phyloP scores from a whole-genome alignment of 1,284 basidiomycete species.

The Blastosporella zonata region DNA sequence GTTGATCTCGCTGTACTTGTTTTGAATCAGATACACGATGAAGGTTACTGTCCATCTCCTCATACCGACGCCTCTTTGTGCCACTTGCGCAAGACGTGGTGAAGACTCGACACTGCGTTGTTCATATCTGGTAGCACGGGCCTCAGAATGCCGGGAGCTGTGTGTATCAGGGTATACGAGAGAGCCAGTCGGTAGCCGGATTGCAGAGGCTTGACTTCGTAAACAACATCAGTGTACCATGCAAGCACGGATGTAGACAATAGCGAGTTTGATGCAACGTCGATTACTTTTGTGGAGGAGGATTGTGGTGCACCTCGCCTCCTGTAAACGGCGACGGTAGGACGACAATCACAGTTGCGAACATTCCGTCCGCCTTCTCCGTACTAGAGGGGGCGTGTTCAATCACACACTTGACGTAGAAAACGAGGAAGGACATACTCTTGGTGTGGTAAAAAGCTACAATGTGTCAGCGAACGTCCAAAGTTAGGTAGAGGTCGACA shows the following conservation, averaged over 20 bases:
- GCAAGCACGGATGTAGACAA: constrained; percentile 36
- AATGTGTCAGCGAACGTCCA: background rate
- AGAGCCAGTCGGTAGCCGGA: constrained; percentile 30
- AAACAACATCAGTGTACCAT: constrained; percentile 47
- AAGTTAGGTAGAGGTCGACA: constrained; percentile 8
- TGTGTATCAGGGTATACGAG: constrained; percentile 42
- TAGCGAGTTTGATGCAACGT: constrained; percentile 28
- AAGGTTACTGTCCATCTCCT: constrained; percentile 12
- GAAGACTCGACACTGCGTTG: constrained; percentile 18
- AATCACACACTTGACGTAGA: constrained; percentile 5
- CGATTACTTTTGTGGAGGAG: constrained; percentile 26
- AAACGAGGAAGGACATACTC: constrained; percentile 22
- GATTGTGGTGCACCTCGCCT: constrained; percentile 40
- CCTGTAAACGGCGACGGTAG: constrained; percentile 43
- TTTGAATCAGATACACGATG: constrained; percentile 29
- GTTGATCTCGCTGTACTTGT: constrained; percentile 29
- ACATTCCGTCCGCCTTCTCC: constrained; percentile 16
- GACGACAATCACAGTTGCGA: constrained; percentile 43
- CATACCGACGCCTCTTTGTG: constrained; percentile 17
- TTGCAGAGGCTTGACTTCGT: constrained; percentile 44
- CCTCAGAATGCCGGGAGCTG: constrained; percentile 9
- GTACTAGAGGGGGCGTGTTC: constrained; percentile 19
- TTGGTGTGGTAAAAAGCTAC: constrained; percentile 28
- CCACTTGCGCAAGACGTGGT: constrained; percentile 31
- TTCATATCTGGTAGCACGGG: constrained; percentile 10